Evolutionary conservation across 1,284 basidiomycete genomes (phyloP).

Genomic region (Vanrija pseudolonga): DNA sequence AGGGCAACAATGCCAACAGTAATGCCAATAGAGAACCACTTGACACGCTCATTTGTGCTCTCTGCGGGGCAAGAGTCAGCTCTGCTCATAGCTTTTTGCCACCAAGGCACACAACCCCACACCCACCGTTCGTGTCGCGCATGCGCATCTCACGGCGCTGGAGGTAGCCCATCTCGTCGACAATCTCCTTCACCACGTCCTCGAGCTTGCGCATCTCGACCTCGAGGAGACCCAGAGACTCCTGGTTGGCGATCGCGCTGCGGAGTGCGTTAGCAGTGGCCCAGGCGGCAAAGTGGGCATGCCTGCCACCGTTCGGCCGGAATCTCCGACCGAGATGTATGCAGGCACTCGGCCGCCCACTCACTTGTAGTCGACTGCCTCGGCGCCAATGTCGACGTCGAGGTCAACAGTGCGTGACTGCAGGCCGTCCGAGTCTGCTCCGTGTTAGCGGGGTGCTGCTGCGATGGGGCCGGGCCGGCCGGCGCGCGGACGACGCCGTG

Average conservation of each 20-base stretch:
- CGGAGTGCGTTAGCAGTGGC: background rate
- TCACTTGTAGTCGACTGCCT: conserved; percentile 97
- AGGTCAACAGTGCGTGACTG: conserved; percentile 74
- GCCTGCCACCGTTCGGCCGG: too few species aligned
- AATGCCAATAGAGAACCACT: conserved; percentile 88
- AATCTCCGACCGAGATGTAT: too few species aligned
- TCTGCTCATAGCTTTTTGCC: too few species aligned
- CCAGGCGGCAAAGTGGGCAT: background rate
- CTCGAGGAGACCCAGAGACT: conserved; percentile 90
- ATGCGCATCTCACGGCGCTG: conserved; percentile 85
- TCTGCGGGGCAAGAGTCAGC: conserved; percentile 55
- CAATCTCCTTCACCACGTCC: conserved; percentile 87
- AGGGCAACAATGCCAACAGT: conserved; percentile 73
- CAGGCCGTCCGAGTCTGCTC: conserved; percentile 53
- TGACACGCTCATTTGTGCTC: conserved; percentile 86
- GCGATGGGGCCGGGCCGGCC: conserved; percentile 62
- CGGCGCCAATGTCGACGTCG: conserved; percentile 96
- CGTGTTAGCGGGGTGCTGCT: conserved; percentile 75
- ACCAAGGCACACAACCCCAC: background rate
- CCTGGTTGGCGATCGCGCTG: conserved; percentile 97
- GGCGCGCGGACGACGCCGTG: conserved; percentile 58
- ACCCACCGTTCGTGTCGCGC: conserved; percentile 84
- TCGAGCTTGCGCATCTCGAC: conserved; percentile 98
- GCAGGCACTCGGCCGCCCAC: background rate
- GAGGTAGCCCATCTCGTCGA: conserved; percentile 90